These are phyloP conservation scores for Arachnomyces sp. DNA, from an alignment of 2,329 filamentous ascomycete species.

Conservation along the genomic window DNA sequence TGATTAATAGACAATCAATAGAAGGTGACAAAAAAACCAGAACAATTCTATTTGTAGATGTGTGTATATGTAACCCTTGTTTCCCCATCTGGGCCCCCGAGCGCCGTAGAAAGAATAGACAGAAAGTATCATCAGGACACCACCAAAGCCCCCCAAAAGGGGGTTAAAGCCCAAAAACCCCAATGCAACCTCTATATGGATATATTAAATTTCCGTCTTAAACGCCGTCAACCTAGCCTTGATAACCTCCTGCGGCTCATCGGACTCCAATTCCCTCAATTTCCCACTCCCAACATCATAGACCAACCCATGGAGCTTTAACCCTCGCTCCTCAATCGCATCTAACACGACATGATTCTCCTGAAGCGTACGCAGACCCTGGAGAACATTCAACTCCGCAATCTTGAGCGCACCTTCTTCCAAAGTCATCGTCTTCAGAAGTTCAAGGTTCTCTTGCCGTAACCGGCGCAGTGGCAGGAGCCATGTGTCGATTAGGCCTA, in stretches of 20 bases:
- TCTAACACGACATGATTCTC: constrained; percentile 61
- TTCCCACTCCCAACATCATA: constrained; percentile 57
- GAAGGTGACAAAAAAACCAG: no score
- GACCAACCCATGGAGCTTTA: constrained; percentile 69
- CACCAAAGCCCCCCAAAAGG: no score
- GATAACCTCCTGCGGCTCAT: constrained; percentile 32
- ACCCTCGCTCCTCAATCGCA: constrained; percentile 59
- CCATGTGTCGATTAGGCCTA: constrained; percentile 56
- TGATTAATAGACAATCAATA: no score
- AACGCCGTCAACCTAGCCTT: constrained; percentile 34
- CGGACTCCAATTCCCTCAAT: constrained; percentile 44
- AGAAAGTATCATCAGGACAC: no score
- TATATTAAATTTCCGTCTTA: constrained; percentile 22
- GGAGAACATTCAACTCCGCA: constrained; percentile 67
- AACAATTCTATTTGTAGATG: no score
- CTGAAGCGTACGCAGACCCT: constrained; percentile 59
- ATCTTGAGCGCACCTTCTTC: constrained; percentile 52
- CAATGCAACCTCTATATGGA: no score
- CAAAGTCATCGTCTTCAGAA: constrained; percentile 40
- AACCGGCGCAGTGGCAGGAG: constrained; percentile 49
- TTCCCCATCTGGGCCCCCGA: no score
- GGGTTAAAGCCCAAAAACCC: constrained; percentile 1
- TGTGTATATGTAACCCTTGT: no score
- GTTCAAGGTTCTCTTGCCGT: constrained; percentile 44
- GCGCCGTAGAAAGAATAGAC: no score